Conservation (phyloP, 1,284 basidiomycete genomes). For the Rhizoctonia solani region DNA sequence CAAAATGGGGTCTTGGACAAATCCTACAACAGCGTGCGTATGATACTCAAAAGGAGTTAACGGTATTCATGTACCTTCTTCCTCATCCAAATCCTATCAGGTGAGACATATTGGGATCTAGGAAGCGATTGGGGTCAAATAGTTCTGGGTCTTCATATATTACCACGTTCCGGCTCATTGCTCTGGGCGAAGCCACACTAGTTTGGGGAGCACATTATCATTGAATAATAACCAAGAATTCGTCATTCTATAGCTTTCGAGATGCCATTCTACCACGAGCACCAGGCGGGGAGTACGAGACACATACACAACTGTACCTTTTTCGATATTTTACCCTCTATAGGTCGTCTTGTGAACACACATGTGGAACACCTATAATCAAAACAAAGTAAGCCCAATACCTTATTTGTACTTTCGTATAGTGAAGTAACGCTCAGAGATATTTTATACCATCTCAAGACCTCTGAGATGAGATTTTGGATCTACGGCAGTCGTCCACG, state of each 20-base stretch:
- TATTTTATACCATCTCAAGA: conserved; percentile 7
- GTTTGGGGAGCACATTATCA: too few relatives aligned
- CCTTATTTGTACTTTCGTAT: too few relatives aligned
- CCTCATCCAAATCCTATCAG: conserved; percentile 9
- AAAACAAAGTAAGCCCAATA: too few relatives aligned
- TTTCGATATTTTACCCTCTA: conserved; percentile 4
- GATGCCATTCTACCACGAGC: too few relatives aligned
- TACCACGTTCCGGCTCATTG: neutral
- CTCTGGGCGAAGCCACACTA: neutral
- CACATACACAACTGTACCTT: conserved; percentile 10
- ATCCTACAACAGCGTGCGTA: neutral
- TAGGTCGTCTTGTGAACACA: conserved; percentile 6
- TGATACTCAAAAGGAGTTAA: too few relatives aligned
- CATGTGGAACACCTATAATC: conserved; percentile 2
- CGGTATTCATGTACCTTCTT: neutral
- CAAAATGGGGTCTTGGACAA: conserved; percentile 34
- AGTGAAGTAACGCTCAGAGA: neutral
- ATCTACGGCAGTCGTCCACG: conserved; percentile 2
- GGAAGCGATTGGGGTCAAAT: conserved; percentile 19
- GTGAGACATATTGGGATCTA: neutral
- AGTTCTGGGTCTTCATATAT: conserved; percentile 2
- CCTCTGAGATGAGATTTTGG: neutral
- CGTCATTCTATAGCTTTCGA: neutral
- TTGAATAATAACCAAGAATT: neutral
- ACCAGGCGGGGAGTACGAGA: too few relatives aligned